These are phyloP conservation scores for Apiospora rasikravindrae DNA, from an alignment of 2,329 filamentous ascomycete species.

Conservation along the genomic window DNA sequence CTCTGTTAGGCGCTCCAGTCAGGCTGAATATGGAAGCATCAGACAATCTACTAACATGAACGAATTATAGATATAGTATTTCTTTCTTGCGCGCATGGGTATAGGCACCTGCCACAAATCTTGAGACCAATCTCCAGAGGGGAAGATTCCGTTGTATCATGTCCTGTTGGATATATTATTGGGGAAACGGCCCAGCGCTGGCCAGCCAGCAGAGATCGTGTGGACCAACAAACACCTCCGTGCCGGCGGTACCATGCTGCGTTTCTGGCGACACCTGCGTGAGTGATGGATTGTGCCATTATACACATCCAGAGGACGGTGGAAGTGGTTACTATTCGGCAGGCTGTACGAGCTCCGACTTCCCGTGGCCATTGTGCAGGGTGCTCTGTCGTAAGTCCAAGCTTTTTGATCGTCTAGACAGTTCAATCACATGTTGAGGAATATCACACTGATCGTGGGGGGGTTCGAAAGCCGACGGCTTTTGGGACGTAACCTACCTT, in stretches of 20 bases:
- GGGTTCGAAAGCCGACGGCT: too few species aligned
- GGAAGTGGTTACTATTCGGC: background rate
- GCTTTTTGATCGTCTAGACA: background rate
- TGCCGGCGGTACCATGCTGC: background rate
- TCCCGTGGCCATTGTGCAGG: background rate
- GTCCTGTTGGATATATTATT: background rate
- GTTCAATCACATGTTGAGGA: background rate
- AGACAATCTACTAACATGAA: background rate
- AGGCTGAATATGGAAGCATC: background rate
- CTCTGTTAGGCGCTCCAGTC: background rate
- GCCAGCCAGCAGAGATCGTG: background rate
- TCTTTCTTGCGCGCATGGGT: background rate
- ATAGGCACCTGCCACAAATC: background rate
- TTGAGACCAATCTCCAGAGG: background rate
- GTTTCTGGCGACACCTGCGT: background rate
- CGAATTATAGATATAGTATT: background rate
- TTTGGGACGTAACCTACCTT: too few species aligned
- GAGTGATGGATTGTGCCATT: background rate
- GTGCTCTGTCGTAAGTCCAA: background rate
- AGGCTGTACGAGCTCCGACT: background rate
- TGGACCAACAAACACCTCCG: background rate
- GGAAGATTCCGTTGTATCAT: background rate
- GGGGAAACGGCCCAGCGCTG: background rate
- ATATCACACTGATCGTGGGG: background rate
- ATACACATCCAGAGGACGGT: background rate